phyloP scores from a whole-genome alignment of 768 basidiomycete species.

The Rubroboletus pulcherrimus region DNA sequence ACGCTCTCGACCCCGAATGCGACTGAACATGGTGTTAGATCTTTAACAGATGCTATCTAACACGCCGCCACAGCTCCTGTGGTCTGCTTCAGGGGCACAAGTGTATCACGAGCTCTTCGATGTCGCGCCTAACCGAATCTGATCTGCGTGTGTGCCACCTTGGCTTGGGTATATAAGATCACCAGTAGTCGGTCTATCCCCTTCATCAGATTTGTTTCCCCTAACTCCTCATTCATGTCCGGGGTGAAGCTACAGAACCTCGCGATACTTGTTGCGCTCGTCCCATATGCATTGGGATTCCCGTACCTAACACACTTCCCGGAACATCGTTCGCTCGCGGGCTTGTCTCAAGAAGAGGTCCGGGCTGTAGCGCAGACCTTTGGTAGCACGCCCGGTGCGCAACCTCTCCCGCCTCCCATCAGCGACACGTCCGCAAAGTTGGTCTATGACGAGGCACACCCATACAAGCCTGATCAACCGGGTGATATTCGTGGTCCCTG shows the following conservation, averaged over 20 bases:
- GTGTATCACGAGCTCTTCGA: neutral
- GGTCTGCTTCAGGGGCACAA: neutral
- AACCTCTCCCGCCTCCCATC: constrained; percentile 20
- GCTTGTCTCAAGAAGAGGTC: constrained; percentile 16
- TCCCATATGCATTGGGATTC: constrained; percentile 10
- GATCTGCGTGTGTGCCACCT: neutral
- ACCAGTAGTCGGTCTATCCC: neutral
- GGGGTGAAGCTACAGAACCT: constrained; percentile 9
- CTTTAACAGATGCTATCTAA: too few relatives aligned
- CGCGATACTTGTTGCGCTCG: neutral
- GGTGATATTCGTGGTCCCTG: constrained; percentile 27
- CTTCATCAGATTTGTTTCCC: neutral
- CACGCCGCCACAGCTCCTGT: neutral
- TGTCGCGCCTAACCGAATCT: neutral
- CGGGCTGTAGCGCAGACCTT: constrained; percentile 12
- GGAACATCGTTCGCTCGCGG: constrained; percentile 20
- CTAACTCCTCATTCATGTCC: neutral
- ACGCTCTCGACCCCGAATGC: too few relatives aligned
- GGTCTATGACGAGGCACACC: constrained; percentile 19
- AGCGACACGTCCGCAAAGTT: constrained; percentile 24
- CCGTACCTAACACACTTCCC: constrained; percentile 15
- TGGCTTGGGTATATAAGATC: constrained; percentile 2
- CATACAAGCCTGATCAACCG: constrained; percentile 9
- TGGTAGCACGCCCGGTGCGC: constrained; percentile 19
- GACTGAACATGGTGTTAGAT: too few relatives aligned